Evolutionary conservation across 2,329 filamentous ascomycete genomes (phyloP), one percentile per base, ranked within the genome.

Genomic region (Kalaharituber pfeilii): DNA sequence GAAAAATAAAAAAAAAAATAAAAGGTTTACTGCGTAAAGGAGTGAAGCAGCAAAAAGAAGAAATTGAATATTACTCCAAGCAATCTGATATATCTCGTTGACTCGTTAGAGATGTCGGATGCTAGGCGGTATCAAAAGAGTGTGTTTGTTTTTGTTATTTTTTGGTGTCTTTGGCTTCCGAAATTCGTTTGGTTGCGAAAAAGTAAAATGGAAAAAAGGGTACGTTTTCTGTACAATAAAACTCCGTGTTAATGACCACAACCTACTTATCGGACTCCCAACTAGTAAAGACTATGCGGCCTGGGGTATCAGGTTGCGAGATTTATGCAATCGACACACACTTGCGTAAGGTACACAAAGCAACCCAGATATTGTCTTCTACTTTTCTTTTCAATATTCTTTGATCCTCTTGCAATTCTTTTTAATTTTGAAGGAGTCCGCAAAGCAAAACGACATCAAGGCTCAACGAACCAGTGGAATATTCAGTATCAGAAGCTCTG

Each of bases 1-100:
- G n/a, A 47, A 47, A 22, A 8, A 47, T 47, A 47, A 47, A 45
- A 47, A n/a, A n/a, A n/a, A n/a, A n/a, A n/a, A n/a, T n/a, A n/a
- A n/a, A n/a, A n/a, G n/a, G n/a, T n/a, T n/a, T n/a, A 39, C 33
- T 39, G 33, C 4, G 13, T 13, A 15, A 39, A 39, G 33, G 33
- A 39, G 7, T 39, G 33, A 7, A 36, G 15, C 9, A 36, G 30
- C 30, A n/a, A 36, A 36, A 36, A 36, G 30, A 36, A 36, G n/a
- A n/a, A 36, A 36, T 36, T 9, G 30, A 36, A 36, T 9, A n/a
- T 36, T 47, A 47, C 18, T 47, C 42, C n/a, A 47, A 22, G 24
- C 18, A 47, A 24, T 47, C 18, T 39, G 33, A 39, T 39, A 8
- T 39, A 39, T 8, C 42, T 22, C 42, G 42, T 47, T 47, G 15